Conservation (phyloP, 2,329 filamentous ascomycete genomes). For the Rhynchosporium secalis region DNA sequence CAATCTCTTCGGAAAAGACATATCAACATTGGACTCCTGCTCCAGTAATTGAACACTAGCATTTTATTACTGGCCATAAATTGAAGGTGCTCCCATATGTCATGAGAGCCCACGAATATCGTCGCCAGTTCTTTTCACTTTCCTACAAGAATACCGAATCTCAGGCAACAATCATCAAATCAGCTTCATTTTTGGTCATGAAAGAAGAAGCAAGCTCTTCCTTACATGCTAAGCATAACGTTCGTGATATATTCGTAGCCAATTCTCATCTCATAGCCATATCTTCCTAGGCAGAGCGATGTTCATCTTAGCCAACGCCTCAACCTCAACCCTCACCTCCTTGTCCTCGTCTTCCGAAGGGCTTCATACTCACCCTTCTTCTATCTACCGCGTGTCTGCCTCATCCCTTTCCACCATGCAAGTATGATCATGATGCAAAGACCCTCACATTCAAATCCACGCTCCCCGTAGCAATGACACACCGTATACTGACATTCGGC, state of each 20-base stretch:
- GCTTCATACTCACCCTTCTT: too few relatives aligned
- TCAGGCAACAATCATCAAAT: not conserved
- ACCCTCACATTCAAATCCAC: slow-evolving; percentile 79
- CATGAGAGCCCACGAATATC: too few relatives aligned
- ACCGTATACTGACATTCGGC: slow-evolving; percentile 67
- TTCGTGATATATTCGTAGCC: slow-evolving; percentile 36
- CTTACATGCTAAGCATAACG: slow-evolving; percentile 37
- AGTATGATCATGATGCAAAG: slow-evolving; percentile 56
- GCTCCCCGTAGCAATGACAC: slow-evolving; percentile 83
- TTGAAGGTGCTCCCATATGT: too few relatives aligned
- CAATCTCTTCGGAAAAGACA: too few relatives aligned
- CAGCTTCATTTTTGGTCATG: slow-evolving; percentile 18
- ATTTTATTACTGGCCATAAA: too few relatives aligned
- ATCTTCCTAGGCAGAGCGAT: slow-evolving; percentile 20
- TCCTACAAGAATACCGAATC: too few relatives aligned
- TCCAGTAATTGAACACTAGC: too few relatives aligned
- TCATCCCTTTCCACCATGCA: slow-evolving; percentile 6
- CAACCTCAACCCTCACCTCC: slow-evolving; percentile 15
- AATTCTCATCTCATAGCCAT: slow-evolving; percentile 20
- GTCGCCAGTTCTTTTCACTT: not conserved
- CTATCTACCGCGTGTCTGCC: not conserved
- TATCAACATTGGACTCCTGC: too few relatives aligned
- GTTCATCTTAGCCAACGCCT: slow-evolving; percentile 24
- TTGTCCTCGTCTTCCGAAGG: slow-evolving; percentile 21
- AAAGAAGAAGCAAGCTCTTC: slow-evolving; percentile 22